Conservation (phyloP, 2,329 filamentous ascomycete genomes). For the Stagonosporopsis cucurbitacearum region DNA sequence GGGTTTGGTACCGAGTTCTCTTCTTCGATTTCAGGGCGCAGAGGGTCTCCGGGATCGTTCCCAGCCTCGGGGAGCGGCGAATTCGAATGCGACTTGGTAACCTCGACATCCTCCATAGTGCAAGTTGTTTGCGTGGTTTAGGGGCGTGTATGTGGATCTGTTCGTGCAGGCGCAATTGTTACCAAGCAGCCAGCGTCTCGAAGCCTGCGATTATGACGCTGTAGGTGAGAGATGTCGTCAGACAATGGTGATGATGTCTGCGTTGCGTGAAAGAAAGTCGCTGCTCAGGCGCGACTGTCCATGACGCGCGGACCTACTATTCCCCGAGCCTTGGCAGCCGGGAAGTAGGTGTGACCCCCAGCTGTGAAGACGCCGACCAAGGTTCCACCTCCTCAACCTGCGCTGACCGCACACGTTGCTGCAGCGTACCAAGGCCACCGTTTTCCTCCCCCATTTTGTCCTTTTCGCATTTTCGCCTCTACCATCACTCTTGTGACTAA, state of each 20-base stretch:
- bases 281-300: constrained; percentile 26
- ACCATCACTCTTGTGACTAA: constrained; percentile 4
- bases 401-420: neutral
- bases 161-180: constrained; percentile 1
- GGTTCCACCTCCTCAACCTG: neutral
- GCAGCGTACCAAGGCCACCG: neutral
- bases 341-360: constrained; percentile 5
- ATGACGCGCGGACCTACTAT: constrained; percentile 32
- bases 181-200: neutral
- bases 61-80: constrained; percentile 55
- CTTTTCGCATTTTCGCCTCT: neutral
- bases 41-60: constrained; percentile 54
- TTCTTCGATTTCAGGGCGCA: constrained; percentile 57
- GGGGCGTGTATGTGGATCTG: neutral
- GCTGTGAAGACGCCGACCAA: constrained; percentile 2
- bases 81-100: constrained; percentile 47
- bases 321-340: constrained; percentile 24
- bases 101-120: constrained; percentile 54
- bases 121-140: neutral
- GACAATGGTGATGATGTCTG: constrained; percentile 11
- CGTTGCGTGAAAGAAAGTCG: constrained; percentile 22
- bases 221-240: constrained; percentile 4
- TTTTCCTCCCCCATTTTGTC: neutral
- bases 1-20: constrained; percentile 55
- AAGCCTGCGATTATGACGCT: neutral